Evolutionary conservation across 108 stramenopile genomes (phyloP).

Genomic region (Bacterosira constricta): DNA sequence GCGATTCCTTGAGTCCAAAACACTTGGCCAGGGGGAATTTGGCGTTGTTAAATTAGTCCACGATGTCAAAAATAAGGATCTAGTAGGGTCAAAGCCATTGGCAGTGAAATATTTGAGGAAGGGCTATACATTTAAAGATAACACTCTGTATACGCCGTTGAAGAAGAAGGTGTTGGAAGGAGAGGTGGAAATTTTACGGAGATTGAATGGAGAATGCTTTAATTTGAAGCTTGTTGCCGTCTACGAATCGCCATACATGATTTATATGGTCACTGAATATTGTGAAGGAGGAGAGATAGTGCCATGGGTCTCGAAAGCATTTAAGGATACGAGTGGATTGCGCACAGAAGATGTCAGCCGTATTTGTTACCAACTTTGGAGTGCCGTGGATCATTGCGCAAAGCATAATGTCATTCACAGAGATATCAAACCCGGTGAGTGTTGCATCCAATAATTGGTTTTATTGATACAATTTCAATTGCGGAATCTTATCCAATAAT

Average conservation of each 20-base stretch:
- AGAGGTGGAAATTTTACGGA: slow-evolving; percentile 77
- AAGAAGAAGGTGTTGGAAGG: slow-evolving; percentile 65
- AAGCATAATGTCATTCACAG: slow-evolving; percentile 69
- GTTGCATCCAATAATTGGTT: slow-evolving; percentile 33
- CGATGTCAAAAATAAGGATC: slow-evolving; percentile 47
- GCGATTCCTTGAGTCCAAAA: slow-evolving; percentile 63
- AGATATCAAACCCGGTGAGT: slow-evolving; percentile 62
- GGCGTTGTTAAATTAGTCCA: slow-evolving; percentile 79
- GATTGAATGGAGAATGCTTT: slow-evolving; percentile 56
- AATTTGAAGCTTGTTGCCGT: slow-evolving; percentile 47
- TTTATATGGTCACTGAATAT: slow-evolving; percentile 76
- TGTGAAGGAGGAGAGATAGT: slow-evolving; percentile 88
- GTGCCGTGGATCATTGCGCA: slow-evolving; percentile 78
- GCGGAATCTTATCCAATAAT: neutral
- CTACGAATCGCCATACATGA: slow-evolving; percentile 67
- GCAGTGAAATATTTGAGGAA: slow-evolving; percentile 79
- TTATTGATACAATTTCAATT: neutral
- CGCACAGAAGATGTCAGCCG: slow-evolving; percentile 86
- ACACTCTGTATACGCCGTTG: slow-evolving; percentile 73
- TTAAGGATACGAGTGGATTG: slow-evolving; percentile 47
- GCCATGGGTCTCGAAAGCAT: slow-evolving; percentile 59
- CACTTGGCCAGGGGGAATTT: slow-evolving; percentile 83
- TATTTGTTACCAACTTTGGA: slow-evolving; percentile 75
- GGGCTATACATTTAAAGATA: slow-evolving; percentile 81
- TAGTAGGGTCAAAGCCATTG: slow-evolving; percentile 32